Conservation (phyloP, 805 yeast genomes). For the Hemisphaericaspora nanyangensis region DNA sequence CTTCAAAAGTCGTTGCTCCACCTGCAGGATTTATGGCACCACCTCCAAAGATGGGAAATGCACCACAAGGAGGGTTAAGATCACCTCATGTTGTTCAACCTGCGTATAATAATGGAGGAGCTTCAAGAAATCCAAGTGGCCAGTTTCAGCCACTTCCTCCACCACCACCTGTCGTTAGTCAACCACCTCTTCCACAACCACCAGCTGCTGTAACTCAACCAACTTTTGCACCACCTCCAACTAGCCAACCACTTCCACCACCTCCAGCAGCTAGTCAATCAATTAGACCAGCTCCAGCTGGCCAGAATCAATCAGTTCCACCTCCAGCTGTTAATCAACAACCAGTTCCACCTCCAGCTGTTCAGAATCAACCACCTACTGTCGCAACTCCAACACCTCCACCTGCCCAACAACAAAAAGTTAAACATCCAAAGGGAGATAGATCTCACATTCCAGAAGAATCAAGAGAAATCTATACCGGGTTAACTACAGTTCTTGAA, state of each 20-base stretch:
- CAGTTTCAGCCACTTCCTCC: conserved; percentile 18
- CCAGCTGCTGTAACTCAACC: conserved; percentile 8
- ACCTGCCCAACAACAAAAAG: conserved; percentile 17
- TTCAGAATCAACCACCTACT: conserved; percentile 23
- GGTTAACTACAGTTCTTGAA: conserved; percentile 51
- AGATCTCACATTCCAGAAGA: conserved; percentile 61
- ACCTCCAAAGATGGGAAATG: conserved; percentile 17
- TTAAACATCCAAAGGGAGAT: conserved; percentile 57
- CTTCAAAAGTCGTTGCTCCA: conserved; percentile 1
- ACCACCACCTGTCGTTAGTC: conserved; percentile 18
- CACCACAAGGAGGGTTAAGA: conserved; percentile 13
- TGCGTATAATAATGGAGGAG: neutral
- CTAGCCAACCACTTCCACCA: conserved; percentile 10
- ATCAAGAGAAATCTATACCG: conserved; percentile 55
- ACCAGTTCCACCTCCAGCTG: conserved; percentile 23
- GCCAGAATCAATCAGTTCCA: conserved; percentile 1
- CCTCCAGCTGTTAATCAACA: conserved; percentile 15
- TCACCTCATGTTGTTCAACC: conserved; percentile 7
- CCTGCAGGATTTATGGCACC: conserved; percentile 11
- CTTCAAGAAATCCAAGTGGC: conserved; percentile 12
- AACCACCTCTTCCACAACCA: conserved; percentile 6
- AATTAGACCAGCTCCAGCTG: conserved; percentile 23
- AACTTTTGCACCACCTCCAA: conserved; percentile 7
- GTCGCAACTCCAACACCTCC: conserved; percentile 26
- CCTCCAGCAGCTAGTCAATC: conserved; percentile 12